Evolutionary conservation across 768 basidiomycete genomes (phyloP), one percentile per base, ranked within the genome.

Genomic region (Kondoa malvinella): DNA sequence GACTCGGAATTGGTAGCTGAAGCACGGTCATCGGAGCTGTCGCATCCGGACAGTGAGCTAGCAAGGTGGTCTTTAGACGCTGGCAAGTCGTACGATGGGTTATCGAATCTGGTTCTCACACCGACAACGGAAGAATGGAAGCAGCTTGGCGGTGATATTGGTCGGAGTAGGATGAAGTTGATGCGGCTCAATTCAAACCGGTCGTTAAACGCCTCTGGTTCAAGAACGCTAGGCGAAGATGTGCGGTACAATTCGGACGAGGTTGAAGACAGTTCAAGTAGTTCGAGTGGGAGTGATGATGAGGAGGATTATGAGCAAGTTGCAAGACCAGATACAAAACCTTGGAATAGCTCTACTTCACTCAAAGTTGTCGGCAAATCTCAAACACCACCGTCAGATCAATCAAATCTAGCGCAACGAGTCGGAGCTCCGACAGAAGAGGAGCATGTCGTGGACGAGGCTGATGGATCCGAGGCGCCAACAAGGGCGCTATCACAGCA

Each of bases 41-140:
- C 40, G 40, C 40, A 50, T 50, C 40, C 8, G 21, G 40, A 50
- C 21, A 21, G 40, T 50, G 40, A 50, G 21, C 8, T 8, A 8
- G 12, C 40, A 50, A 50, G 40, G 21, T 50, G 40, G 40, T 8
- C 40, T 8, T 8, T 50, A 50, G 40, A 50, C 21, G 40, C 40
- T 50, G 40, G 40, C 21, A 8, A 21, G 21, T 50, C 40, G 8
- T 50, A 50, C 21, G 58, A 59, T 59, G 21, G 25, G 27, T 31
- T 25, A 59, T 25, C 30, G 29, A 33, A 63, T 32, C 17, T 63
- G 27, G 27, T 63, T 32, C 27, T 63, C n/a, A 63, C 61, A 15
- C 61, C 61, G 3, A 63, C 61, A 16, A 63, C 61, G 27, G 61
- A 63, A 32, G 61, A 63, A 32, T 63, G 61, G 61, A 27, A 32